Conservation (phyloP, 2,329 filamentous ascomycete species). For the Fusarium buharicum region DNA sequence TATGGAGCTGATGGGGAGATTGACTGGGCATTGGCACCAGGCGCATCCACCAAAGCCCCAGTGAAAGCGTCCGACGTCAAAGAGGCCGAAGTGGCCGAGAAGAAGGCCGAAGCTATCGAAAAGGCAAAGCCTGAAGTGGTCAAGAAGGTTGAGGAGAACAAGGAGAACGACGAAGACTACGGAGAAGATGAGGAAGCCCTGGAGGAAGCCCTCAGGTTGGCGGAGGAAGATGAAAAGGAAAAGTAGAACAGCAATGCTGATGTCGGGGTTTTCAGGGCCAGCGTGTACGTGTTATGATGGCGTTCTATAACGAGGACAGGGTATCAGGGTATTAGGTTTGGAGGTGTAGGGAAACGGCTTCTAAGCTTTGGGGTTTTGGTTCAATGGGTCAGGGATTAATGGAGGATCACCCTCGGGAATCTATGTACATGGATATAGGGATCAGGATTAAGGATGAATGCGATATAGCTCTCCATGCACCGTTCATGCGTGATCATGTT, state of each 20-base stretch:
- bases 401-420: conserved; percentile 29
- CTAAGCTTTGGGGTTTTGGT: conserved; percentile 14
- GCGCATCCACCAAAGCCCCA: conserved; percentile 49
- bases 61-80: conserved; percentile 39
- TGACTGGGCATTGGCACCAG: conserved; percentile 77
- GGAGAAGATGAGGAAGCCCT: conserved; percentile 52
- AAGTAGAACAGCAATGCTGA: conserved; percentile 14
- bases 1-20: conserved; percentile 86
- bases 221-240: conserved; percentile 45
- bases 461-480: background rate
- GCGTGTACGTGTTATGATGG: conserved; percentile 30
- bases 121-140: conserved; percentile 30
- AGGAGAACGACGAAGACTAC: conserved; percentile 48
- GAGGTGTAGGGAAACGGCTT: conserved; percentile 13
- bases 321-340: conserved; percentile 2
- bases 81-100: conserved; percentile 32
- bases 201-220: conserved; percentile 50
- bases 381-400: conserved; percentile 19
- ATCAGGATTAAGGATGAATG: conserved; percentile 13
- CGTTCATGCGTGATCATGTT: conserved; percentile 4
- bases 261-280: conserved; percentile 7
- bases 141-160: conserved; percentile 27
- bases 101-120: conserved; percentile 45
- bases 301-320: conserved; percentile 29
- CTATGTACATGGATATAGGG: conserved; percentile 21